Conservation (phyloP, 768 basidiomycete genomes). For the Lentinula boryana region DNA sequence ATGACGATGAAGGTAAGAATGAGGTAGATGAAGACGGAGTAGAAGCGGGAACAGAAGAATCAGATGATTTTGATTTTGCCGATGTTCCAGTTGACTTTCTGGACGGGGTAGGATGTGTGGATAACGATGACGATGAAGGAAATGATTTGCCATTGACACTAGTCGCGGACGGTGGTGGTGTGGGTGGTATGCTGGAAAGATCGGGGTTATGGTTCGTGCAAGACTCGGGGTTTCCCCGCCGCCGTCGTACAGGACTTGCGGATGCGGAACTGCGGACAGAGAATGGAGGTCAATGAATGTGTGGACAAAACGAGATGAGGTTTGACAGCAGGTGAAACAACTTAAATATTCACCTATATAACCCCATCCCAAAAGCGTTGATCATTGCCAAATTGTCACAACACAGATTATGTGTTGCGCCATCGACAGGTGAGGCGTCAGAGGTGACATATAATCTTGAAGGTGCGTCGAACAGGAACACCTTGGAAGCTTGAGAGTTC, state of each 20-base stretch:
- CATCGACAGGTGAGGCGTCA: constrained; percentile 87
- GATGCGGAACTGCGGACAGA: constrained; percentile 13
- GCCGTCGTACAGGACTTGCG: constrained; percentile 9
- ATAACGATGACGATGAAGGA: background rate
- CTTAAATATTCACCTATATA: constrained; percentile 63
- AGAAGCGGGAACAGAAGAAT: background rate
- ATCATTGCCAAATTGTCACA: constrained; percentile 55
- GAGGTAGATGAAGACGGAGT: background rate
- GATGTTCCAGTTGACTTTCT: background rate
- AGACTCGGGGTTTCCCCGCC: background rate
- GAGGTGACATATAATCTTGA: constrained; percentile 65
- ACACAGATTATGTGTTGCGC: constrained; percentile 58
- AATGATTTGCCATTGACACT: background rate
- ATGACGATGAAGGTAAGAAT: background rate
- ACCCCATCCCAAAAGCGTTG: constrained; percentile 44
- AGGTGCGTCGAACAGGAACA: constrained; percentile 84
- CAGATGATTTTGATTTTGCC: background rate
- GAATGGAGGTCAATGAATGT: background rate
- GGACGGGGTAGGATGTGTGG: background rate
- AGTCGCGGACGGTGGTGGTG: background rate
- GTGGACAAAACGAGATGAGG: background rate
- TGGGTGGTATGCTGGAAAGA: background rate
- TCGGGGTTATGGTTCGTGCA: too few relatives aligned
- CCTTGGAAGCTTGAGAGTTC: constrained; percentile 92
- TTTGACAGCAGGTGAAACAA: background rate